phyloP scores from a whole-genome alignment of 192 early-diverging fungal species.

The Geranomyces variabilis region DNA sequence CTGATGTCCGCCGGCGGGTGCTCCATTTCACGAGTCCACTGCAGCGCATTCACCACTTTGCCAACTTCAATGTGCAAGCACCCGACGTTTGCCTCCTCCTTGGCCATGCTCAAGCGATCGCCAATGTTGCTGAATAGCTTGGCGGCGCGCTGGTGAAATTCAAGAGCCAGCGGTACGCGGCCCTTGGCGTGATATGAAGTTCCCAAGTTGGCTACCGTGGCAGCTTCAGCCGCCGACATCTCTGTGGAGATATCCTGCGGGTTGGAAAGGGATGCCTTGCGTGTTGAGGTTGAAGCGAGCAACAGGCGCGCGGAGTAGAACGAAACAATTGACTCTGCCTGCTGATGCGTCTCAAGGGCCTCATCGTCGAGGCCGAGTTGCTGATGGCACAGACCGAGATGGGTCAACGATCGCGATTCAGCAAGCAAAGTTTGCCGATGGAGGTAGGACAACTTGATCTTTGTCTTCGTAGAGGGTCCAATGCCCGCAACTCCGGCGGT shows the following conservation, averaged over 20 bases:
- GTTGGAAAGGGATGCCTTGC: slow-evolving; percentile 26
- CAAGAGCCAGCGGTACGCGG: slow-evolving; percentile 36
- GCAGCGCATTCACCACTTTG: slow-evolving; percentile 33
- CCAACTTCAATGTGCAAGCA: slow-evolving; percentile 42
- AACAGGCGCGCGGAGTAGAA: slow-evolving; percentile 24
- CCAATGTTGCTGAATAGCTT: slow-evolving; percentile 36
- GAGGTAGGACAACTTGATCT: slow-evolving; percentile 53
- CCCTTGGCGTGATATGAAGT: slow-evolving; percentile 45
- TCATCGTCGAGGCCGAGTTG: slow-evolving; percentile 47
- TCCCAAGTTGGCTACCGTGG: slow-evolving; percentile 42
- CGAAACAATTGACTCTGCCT: slow-evolving; percentile 30
- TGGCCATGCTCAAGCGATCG: slow-evolving; percentile 21
- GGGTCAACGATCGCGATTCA: slow-evolving; percentile 51
- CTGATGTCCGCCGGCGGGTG: not conserved
- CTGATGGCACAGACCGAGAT: slow-evolving; percentile 53
- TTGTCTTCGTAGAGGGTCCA: slow-evolving; percentile 29
- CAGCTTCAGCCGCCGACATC: slow-evolving; percentile 35
- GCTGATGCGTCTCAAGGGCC: slow-evolving; percentile 38
- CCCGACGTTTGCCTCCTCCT: slow-evolving; percentile 30
- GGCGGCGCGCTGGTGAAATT: slow-evolving; percentile 33
- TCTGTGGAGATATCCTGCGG: slow-evolving; percentile 26
- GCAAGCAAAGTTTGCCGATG: slow-evolving; percentile 55
- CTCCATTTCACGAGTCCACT: slow-evolving; percentile 50
- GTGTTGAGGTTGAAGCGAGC: slow-evolving; percentile 20
- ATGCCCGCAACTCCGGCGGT: not conserved